phyloP scores from a whole-genome alignment of 2,329 filamentous ascomycete species.

The Bimuria novae-zelandiae region DNA sequence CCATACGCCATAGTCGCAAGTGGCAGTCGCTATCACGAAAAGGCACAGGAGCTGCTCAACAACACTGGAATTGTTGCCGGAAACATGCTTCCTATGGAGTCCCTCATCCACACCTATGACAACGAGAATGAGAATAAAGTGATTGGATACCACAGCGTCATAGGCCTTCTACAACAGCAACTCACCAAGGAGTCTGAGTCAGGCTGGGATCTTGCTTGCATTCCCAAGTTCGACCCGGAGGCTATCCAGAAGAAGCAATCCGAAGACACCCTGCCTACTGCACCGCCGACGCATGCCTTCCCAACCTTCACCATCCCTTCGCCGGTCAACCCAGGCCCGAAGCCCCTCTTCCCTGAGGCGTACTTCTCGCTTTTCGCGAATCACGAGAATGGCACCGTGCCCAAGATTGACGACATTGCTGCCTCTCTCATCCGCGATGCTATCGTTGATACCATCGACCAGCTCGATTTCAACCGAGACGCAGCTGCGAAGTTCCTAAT shows the following conservation, averaged over 20 bases:
- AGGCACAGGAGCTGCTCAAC: constrained; percentile 78
- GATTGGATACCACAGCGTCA: constrained; percentile 69
- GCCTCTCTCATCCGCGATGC: constrained; percentile 84
- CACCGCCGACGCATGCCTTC: constrained; percentile 72
- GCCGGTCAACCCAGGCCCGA: constrained; percentile 73
- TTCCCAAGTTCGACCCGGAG: constrained; percentile 58
- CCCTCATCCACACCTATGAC: constrained; percentile 82
- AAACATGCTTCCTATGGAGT: constrained; percentile 82
- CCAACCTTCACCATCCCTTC: constrained; percentile 77
- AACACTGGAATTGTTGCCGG: constrained; percentile 95
- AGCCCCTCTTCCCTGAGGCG: constrained; percentile 85
- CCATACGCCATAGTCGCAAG: constrained; percentile 72
- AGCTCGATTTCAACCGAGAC: constrained; percentile 89
- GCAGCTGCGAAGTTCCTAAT: constrained; percentile 86
- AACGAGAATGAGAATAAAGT: constrained; percentile 66
- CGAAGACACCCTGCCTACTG: constrained; percentile 58
- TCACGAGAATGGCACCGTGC: constrained; percentile 88
- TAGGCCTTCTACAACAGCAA: constrained; percentile 83
- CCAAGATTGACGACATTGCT: constrained; percentile 73
- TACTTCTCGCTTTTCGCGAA: constrained; percentile 91
- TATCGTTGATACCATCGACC: constrained; percentile 90
- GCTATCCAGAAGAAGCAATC: constrained; percentile 63
- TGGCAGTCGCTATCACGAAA: constrained; percentile 57
- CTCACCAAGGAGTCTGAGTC: constrained; percentile 75
- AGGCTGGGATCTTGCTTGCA: constrained; percentile 73